phyloP scores from a whole-genome alignment of 2,329 filamentous ascomycete genomes.

The Fusarium mangiferae region DNA sequence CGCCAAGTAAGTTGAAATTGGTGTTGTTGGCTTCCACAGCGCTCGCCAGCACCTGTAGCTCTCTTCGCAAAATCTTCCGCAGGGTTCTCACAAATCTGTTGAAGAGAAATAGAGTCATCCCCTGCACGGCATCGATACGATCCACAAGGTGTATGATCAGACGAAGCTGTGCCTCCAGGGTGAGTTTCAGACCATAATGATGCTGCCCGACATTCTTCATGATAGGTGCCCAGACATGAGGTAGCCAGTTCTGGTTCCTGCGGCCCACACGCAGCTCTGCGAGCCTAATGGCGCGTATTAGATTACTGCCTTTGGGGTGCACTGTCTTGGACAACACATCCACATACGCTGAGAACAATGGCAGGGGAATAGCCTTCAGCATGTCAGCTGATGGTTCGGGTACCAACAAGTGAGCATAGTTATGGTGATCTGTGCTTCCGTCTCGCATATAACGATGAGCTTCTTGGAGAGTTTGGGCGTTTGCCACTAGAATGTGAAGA shows the following conservation, averaged over 20 bases:
- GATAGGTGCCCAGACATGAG: conserved; percentile 49
- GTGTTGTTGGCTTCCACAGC: conserved; percentile 25
- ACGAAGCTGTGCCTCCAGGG: conserved; percentile 45
- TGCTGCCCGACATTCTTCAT: conserved; percentile 49
- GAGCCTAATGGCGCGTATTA: conserved; percentile 48
- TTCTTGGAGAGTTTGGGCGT: conserved; percentile 59
- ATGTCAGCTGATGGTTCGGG: conserved; percentile 37
- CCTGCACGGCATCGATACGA: conserved; percentile 43
- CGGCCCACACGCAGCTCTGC: conserved; percentile 41
- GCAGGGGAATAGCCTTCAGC: conserved; percentile 43
- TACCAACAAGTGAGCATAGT: conserved; percentile 30
- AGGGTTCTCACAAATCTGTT: conserved; percentile 39
- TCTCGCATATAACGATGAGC: conserved; percentile 63
- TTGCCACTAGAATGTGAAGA: conserved; percentile 65
- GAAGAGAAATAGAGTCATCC: conserved; percentile 39
- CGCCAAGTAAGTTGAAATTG: conserved; percentile 18
- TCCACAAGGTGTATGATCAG: conserved; percentile 44
- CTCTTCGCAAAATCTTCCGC: conserved; percentile 42
- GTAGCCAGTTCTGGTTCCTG: conserved; percentile 42
- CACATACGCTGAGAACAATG: conserved; percentile 63
- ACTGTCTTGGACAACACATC: conserved; percentile 42
- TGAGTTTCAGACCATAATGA: conserved; percentile 43
- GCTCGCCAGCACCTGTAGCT: conserved; percentile 36
- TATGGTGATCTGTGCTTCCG: conserved; percentile 43
- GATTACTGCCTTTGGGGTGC: conserved; percentile 34